Evolutionary conservation across 1,284 basidiomycete genomes (phyloP), one percentile per base, ranked within the genome.

Genomic region (Cerrena zonata): DNA sequence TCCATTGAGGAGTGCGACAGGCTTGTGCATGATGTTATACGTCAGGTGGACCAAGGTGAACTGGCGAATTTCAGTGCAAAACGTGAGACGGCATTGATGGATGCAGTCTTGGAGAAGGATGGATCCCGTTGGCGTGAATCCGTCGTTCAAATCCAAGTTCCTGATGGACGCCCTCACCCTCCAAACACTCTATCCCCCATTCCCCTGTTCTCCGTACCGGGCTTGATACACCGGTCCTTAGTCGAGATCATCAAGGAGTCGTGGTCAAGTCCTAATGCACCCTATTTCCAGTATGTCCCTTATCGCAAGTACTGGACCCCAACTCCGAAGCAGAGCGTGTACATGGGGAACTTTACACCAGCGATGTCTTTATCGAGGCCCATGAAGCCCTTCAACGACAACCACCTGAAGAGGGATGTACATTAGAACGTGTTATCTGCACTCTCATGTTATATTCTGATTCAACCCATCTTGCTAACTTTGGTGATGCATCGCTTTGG

Each of bases 401-500:
- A 10, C 11, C 36, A n/a, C 13, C 25, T 7, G 47, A 48, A 30
- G 10, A 12, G 23, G 47, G 38, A 12, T 41, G 39, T 34, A 34
- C 23, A 24, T 42, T 65, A 0, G 58, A 64, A 37, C 47, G 56
- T 1, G 61, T 62, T 2, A 53, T 71, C 3, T 58, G 53, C 0
- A 64, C 52, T 0, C 36, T 71, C 0, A 65, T 72, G 63, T 54
- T 69, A 47, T 70, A 60, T 59, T 74, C 71, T 0, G 70, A 74
- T 47, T 54, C 63, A 0, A 74, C 71, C 0, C 67, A 69, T 4
- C 58, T 74, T 0, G 58, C 68, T 0, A 55, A 57, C 7, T 74
- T 73, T 48, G 69, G 72, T 0, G 51, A 56, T 1, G 61, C 64
- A 2, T 55, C 58, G 2, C 50, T 70, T 0, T 74, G 71, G 71